A percentile compares a stretch with the other conserved stretches of the same genome.
Conservation (phyloP, 345 rosid genomes). For the Rhizophora apiculata region DNA sequence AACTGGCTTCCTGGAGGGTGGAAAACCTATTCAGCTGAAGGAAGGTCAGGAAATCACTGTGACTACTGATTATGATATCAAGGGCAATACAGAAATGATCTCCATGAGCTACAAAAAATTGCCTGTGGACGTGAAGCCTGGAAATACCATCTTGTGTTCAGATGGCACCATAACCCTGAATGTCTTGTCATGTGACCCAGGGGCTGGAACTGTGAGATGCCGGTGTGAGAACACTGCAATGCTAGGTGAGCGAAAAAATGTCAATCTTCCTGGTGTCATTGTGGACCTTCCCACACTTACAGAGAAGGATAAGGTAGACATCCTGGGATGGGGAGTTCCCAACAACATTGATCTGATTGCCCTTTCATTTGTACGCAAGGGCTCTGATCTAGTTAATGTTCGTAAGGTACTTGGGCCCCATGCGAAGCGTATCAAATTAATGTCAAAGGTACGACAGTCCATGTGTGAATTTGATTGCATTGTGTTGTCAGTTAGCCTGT, state of each 20-base stretch:
- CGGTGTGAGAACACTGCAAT: conserved; percentile 77
- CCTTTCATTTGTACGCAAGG: conserved; percentile 89
- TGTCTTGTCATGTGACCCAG: conserved; percentile 66
- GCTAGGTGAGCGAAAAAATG: conserved; percentile 92
- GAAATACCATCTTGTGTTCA: conserved; percentile 72
- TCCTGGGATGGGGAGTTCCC: conserved; percentile 81
- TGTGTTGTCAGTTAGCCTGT: neutral
- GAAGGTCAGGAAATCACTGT: conserved; percentile 40
- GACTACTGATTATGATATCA: conserved; percentile 70
- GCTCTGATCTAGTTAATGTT: conserved; percentile 83
- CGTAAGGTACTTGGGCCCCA: conserved; percentile 79
- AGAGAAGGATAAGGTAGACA: conserved; percentile 85
- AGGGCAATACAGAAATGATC: conserved; percentile 63
- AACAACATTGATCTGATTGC: conserved; percentile 86
- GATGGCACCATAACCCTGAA: conserved; percentile 79
- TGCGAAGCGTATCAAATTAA: conserved; percentile 64
- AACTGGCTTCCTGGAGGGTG: conserved; percentile 31
- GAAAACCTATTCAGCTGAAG: conserved; percentile 29
- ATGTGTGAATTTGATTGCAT: neutral
- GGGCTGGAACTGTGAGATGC: conserved; percentile 75
- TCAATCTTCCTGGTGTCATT: conserved; percentile 88
- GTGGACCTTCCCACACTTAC: conserved; percentile 91
- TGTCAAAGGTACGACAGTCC: conserved; percentile 69
- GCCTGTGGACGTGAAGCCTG: conserved; percentile 69
- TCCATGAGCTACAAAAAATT: conserved; percentile 91